Evolutionary conservation across 1,284 basidiomycete genomes (phyloP).

Genomic region (Sanghuangporus baumii): DNA sequence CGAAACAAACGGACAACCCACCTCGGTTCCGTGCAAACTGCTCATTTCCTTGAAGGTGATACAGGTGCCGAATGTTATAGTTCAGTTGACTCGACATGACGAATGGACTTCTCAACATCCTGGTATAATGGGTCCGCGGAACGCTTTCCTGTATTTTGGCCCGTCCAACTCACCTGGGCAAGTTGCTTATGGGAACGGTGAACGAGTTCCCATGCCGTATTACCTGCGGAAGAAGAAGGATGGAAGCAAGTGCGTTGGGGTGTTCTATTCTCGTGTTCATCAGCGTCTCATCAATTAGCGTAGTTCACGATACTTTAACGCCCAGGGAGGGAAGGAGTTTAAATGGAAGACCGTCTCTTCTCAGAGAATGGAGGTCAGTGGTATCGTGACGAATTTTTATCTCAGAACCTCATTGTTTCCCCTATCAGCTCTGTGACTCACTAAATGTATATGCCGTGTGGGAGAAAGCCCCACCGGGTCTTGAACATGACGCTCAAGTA

Average conservation of each 20-base stretch:
- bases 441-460: conserved; percentile 14
- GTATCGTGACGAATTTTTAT: conserved; percentile 18
- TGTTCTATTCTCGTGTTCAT: background rate
- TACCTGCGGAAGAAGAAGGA: conserved; percentile 52
- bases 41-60: conserved; percentile 1
- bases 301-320: conserved; percentile 67
- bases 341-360: conserved; percentile 59
- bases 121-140: conserved; percentile 63
- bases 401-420: background rate
- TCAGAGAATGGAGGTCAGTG: conserved; percentile 57
- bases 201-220: conserved; percentile 48
- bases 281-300: conserved; percentile 2
- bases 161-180: conserved; percentile 54
- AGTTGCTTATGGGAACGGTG: conserved; percentile 61
- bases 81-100: conserved; percentile 55
- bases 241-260: conserved; percentile 46
- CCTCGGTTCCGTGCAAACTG: background rate
- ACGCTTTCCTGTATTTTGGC: conserved; percentile 68
- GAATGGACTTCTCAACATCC: conserved; percentile 60
- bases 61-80: conserved; percentile 50
- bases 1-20: background rate
- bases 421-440: conserved; percentile 16
- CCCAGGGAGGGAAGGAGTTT: conserved; percentile 57
- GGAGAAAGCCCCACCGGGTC: conserved; percentile 13
- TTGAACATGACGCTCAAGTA: conserved; percentile 16